Evolutionary conservation across 2,329 filamentous ascomycete species (phyloP), one percentile per base, ranked within the genome.

Genomic region (Fusarium tuaranense): DNA sequence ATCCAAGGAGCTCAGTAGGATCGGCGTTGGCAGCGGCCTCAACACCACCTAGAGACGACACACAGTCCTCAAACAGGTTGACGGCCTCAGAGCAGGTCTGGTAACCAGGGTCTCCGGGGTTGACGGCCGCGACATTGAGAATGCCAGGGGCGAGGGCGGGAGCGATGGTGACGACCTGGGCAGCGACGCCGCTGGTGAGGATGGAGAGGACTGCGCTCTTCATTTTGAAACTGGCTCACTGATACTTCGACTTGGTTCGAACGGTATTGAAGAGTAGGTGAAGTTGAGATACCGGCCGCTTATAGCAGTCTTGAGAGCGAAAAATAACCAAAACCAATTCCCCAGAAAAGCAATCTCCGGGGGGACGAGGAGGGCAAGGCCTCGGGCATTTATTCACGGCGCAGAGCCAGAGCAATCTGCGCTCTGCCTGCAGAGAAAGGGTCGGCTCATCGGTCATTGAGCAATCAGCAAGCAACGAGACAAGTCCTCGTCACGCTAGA

Each of bases 61-160:
- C 65, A 68, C 81, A 82, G 10, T 39, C 32, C 30, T 72, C 60
- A 25, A 80, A 60, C 36, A 78, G 68, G 9, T 70, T 53, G 60
- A 73, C 65, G 18, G 74, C 78, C 18, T 71, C 59, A 9, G 75
- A 66, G 57, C 79, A 82, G 27, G 76, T 67, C 59, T 73, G 66
- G 68, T 69, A 81, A 27, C 77, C 79, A 25, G 72, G 65, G 39
- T 80, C 77, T 53, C 30, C 70, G 30, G 73, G 62, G 62, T 81
- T 67, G 51, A 80, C 25, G n/a, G 78, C 79, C 10, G 74, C 77
- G 44, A 76, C 64, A 7, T 79, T 65, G 67, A 77, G 69, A 32
- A 71, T 60, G 16, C 73, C 63, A 65, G 77, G 72, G 46, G 76
- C 59, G 22, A 77, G 34, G 5, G 75, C 61, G 68, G 77, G 72